A percentile compares a stretch with the other conserved stretches of the same genome.
These are phyloP conservation scores for Hibiscus mutabilis DNA, from an alignment of 345 rosid genomes.

Conservation along the genomic window DNA sequence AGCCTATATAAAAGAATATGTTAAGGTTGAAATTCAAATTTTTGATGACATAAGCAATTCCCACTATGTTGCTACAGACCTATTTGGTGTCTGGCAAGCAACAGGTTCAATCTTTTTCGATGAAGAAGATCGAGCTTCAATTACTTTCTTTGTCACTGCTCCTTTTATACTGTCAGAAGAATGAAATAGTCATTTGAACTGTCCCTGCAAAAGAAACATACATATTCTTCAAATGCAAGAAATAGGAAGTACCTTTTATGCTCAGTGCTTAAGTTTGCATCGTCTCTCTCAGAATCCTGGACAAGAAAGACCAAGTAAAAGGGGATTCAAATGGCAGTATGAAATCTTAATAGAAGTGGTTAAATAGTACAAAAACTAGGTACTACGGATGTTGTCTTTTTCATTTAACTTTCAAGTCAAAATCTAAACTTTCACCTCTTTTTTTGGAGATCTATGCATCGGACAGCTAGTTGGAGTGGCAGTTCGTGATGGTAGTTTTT, in stretches of 20 bases:
- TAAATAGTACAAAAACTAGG: neutral
- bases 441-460: slow-evolving; percentile 20
- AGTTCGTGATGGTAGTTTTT: slow-evolving; percentile 24
- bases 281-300: slow-evolving; percentile 36
- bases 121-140: slow-evolving; percentile 32
- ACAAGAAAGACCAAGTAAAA: slow-evolving; percentile 12
- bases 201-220: neutral
- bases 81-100: slow-evolving; percentile 33
- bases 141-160: slow-evolving; percentile 33
- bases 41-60: neutral
- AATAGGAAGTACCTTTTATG: slow-evolving; percentile 40
- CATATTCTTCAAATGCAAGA: slow-evolving; percentile 7
- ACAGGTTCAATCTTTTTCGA: slow-evolving; percentile 32
- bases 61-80: slow-evolving; percentile 28
- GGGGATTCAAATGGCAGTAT: neutral
- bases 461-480: slow-evolving; percentile 20
- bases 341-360: neutral
- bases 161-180: slow-evolving; percentile 41
- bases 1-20: slow-evolving; percentile 29
- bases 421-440: slow-evolving; percentile 26
- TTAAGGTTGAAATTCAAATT: slow-evolving; percentile 1
- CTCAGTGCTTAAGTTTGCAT: slow-evolving; percentile 28
- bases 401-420: neutral
- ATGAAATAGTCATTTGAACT: slow-evolving; percentile 9
- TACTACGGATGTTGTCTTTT: neutral